Percentiles rank a stretch among this genome's conserved stretches.
Evolutionary conservation across 805 yeast species (phyloP).

Genomic region (Nakazawaea wickerhamii): DNA sequence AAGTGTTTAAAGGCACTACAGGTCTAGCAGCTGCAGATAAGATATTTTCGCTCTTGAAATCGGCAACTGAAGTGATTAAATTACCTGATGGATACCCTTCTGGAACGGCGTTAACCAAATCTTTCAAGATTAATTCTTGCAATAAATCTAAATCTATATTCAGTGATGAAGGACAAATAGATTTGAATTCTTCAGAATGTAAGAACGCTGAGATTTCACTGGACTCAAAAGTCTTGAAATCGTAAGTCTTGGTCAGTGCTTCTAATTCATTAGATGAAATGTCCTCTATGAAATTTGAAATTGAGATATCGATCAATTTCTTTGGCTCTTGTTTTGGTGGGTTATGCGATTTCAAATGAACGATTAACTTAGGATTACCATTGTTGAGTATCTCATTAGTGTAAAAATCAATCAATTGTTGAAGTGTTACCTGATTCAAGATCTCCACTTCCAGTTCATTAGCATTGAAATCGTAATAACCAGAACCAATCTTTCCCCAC

Average conservation of each 20-base stretch:
- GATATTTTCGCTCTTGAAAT: conserved; percentile 49
- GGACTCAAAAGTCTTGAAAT: not conserved
- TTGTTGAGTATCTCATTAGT: conserved; percentile 30
- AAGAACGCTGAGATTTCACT: conserved; percentile 5
- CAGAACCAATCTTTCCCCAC: conserved; percentile 64
- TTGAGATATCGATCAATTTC: conserved; percentile 21
- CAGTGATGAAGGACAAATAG: conserved; percentile 4
- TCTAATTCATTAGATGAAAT: conserved; percentile 20
- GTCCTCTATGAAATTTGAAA: conserved; percentile 22
- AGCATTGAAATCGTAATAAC: conserved; percentile 70
- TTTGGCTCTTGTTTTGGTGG: conserved; percentile 19
- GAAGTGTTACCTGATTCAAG: conserved; percentile 47
- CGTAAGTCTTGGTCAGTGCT: conserved; percentile 16
- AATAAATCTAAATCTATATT: conserved; percentile 7
- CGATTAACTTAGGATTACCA: conserved; percentile 33
- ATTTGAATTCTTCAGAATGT: not conserved
- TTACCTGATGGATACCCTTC: conserved; percentile 45
- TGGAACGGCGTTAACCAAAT: conserved; percentile 27
- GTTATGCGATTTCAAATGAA: conserved; percentile 59
- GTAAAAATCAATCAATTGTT: conserved; percentile 54
- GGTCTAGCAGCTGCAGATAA: conserved; percentile 65
- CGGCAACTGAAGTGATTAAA: conserved; percentile 38
- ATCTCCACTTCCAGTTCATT: conserved; percentile 51
- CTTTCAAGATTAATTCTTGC: conserved; percentile 1
- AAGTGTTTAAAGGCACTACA: conserved; percentile 18